Evolutionary conservation across 208 protist species (phyloP).

Genomic region (Crithidia brevicula): DNA sequence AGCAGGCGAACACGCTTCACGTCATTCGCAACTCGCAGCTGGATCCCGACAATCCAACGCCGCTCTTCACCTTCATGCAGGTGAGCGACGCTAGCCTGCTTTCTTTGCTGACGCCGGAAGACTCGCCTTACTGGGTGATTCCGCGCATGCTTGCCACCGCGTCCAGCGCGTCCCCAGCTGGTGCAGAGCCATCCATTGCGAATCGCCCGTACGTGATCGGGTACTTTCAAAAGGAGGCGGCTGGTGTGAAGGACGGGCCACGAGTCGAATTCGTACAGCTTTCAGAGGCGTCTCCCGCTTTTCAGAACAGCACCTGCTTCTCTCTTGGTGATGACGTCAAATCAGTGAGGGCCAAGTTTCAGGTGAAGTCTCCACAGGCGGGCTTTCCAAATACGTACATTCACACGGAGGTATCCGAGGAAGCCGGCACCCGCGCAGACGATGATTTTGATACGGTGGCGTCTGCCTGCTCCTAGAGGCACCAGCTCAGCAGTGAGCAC

Average conservation of each 20-base stretch:
- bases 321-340: neutral
- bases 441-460: neutral
- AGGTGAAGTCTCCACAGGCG: slow-evolving; percentile 27
- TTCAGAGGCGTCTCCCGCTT: slow-evolving; percentile 8
- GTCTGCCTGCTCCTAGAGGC: neutral
- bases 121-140: slow-evolving; percentile 64
- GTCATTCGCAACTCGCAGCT: slow-evolving; percentile 30
- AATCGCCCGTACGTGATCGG: slow-evolving; percentile 24
- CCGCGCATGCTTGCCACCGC: slow-evolving; percentile 47
- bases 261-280: slow-evolving; percentile 26
- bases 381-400: slow-evolving; percentile 34
- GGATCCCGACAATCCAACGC: slow-evolving; percentile 43
- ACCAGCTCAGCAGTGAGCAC: too few relatives aligned
- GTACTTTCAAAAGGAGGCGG: slow-evolving; percentile 18
- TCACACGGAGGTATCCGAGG: slow-evolving; percentile 25
- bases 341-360: slow-evolving; percentile 17
- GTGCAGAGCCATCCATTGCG: neutral
- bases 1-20: slow-evolving; percentile 8
- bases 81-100: slow-evolving; percentile 43
- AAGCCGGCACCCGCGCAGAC: slow-evolving; percentile 27
- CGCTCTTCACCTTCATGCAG: slow-evolving; percentile 57
- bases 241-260: neutral
- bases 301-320: slow-evolving; percentile 23
- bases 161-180: neutral
- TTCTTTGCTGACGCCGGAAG: slow-evolving; percentile 46